phyloP scores from a whole-genome alignment of 345 rosid species.

The Brassica juncea region DNA sequence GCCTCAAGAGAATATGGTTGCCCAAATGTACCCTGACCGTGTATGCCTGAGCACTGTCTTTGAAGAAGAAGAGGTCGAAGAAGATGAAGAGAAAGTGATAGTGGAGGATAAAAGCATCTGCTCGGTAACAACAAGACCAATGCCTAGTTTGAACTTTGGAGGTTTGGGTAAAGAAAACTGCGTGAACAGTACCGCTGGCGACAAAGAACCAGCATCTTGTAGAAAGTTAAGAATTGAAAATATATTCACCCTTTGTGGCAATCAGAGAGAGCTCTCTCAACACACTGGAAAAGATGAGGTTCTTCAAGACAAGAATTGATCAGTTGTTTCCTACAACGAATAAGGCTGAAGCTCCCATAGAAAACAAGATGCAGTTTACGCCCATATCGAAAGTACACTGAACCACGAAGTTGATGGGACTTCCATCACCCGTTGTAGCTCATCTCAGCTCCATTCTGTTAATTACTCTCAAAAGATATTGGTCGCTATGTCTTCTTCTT shows the following conservation, averaged over 20 bases:
- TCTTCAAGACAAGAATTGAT: slow-evolving; percentile 21
- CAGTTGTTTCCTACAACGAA: slow-evolving; percentile 4
- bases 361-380: slow-evolving; percentile 35
- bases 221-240: slow-evolving; percentile 74
- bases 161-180: slow-evolving; percentile 31
- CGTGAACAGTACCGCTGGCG: slow-evolving; percentile 13
- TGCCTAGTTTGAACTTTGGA: slow-evolving; percentile 18
- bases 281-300: slow-evolving; percentile 54
- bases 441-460: slow-evolving; percentile 66
- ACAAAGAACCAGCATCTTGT: slow-evolving; percentile 55
- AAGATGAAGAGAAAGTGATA: slow-evolving; percentile 76
- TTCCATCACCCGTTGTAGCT: slow-evolving; percentile 49
- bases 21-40: slow-evolving; percentile 53
- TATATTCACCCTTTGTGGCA: slow-evolving; percentile 93
- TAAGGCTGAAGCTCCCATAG: slow-evolving; percentile 35
- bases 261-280: slow-evolving; percentile 83
- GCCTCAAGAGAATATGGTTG: slow-evolving; percentile 45
- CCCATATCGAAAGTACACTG: slow-evolving; percentile 26
- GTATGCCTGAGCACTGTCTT: slow-evolving; percentile 79
- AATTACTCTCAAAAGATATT: slow-evolving; percentile 47
- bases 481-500: slow-evolving; percentile 28
- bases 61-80: slow-evolving; percentile 87
- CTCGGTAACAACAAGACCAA: slow-evolving; percentile 28
- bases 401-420: slow-evolving; percentile 43
- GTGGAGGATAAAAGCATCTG: slow-evolving; percentile 75